Percentiles rank a stretch among this genome's conserved stretches.
Evolutionary conservation across 257 asterid species (phyloP).

Genomic region (Hygrophila difformis): DNA sequence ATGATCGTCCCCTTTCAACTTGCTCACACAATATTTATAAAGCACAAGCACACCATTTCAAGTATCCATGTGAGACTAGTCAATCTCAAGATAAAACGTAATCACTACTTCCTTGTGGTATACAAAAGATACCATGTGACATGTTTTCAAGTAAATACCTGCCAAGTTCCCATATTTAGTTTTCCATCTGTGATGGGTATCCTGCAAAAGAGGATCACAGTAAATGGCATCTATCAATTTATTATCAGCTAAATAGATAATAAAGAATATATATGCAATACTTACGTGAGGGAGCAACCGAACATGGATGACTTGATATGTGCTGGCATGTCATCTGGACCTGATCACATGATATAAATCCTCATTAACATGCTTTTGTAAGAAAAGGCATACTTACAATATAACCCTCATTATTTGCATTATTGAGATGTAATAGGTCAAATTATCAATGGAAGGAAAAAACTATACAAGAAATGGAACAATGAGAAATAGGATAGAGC

Average conservation of each 20-base stretch:
- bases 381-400: neutral
- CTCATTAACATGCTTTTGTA: neutral
- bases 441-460: constrained; percentile 4
- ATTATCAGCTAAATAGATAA: too few species aligned
- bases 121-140: too few species aligned
- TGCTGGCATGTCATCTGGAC: constrained; percentile 99
- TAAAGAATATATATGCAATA: too few species aligned
- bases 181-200: constrained; percentile 84
- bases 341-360: constrained; percentile 26
- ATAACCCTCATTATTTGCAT: neutral
- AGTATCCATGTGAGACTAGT: too few species aligned
- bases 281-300: constrained; percentile 82
- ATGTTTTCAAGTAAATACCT: constrained; percentile 34
- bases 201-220: constrained; percentile 57
- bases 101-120: too few species aligned
- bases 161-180: constrained; percentile 98
- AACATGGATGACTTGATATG: constrained; percentile 97
- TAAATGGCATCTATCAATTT: too few species aligned
- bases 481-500: neutral
- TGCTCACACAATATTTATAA: too few species aligned
- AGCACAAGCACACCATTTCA: too few species aligned
- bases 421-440: neutral
- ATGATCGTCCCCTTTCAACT: too few species aligned
- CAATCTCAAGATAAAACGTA: too few species aligned
- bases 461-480: neutral